Base-by-base conservation (phyloP, 2,329 filamentous ascomycete species). In the Aspergillus sp. region DNA sequence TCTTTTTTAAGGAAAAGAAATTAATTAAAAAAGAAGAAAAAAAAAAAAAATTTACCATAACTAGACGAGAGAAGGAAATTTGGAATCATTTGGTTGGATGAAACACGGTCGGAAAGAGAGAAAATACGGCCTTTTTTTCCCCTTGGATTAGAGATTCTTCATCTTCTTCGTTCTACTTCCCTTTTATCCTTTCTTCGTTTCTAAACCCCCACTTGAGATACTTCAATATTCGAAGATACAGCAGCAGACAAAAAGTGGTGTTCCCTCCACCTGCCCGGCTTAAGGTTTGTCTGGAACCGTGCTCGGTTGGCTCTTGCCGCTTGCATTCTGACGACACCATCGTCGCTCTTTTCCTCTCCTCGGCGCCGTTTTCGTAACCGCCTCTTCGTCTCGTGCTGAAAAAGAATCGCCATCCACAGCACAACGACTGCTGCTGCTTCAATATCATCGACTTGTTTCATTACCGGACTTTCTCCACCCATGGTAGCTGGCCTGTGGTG, bases 261-360 rank as follows among this genome's bases (percentile, higher is more conserved):
- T 19, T 19, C 7, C 26, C 6, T 37, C 19, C 9, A 37, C 26
- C 35, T 37, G 13, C 41, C 33, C 46, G 35, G 45, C 49, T 56
- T 59, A 57, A 58, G 51, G 57, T 60, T 61, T 56, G 51, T 52
- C 53, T 59, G 55, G 56, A 58, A 60, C 58, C 49, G 53, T 52
- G 48, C 51, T 55, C 57, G 52, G 56, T 47, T 58, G 55, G 52
- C 48, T 56, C 52, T 59, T 61, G 58, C 60, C 60, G 60, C 58
- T 61, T 63, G 61, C 57, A 54, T 58, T 58, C 58, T 64, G 58
- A 61, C 61, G 58, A 59, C 61, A 64, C 59, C 58, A 59, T 53
- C 47, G 28, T 43, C 49, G 36, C 28, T 39, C 29, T 43, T 43
- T 29, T 35, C 28, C 28, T 43, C 27, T 31, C 42, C 40, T 40